These are phyloP conservation scores for Candida caryicola DNA, from an alignment of 805 yeast species.

Conservation along the genomic window DNA sequence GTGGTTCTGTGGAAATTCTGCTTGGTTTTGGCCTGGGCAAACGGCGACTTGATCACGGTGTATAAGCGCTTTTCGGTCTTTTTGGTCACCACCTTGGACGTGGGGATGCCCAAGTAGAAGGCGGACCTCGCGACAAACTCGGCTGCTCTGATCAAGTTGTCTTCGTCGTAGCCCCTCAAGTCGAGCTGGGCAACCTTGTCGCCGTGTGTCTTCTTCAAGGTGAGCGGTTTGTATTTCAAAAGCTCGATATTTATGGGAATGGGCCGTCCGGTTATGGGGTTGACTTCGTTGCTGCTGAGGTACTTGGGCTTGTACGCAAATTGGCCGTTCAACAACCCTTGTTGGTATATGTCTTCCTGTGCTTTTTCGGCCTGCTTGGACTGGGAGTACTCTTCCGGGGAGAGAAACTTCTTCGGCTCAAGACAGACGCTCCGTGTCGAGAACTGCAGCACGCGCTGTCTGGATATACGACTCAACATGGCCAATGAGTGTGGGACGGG, in stretches of 20 bases:
- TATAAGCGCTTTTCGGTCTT: constrained; percentile 74
- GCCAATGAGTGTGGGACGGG: too few relatives aligned
- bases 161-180: constrained; percentile 67
- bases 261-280: constrained; percentile 43
- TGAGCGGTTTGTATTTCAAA: constrained; percentile 76
- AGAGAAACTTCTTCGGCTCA: constrained; percentile 1
- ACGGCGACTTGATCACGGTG: constrained; percentile 92
- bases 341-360: constrained; percentile 26
- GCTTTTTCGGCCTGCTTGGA: constrained; percentile 22
- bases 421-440: background rate
- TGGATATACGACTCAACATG: background rate
- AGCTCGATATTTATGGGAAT: constrained; percentile 84
- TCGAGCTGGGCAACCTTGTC: constrained; percentile 75
- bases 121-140: constrained; percentile 91
- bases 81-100: constrained; percentile 70
- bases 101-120: constrained; percentile 84
- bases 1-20: constrained; percentile 92
- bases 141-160: constrained; percentile 68
- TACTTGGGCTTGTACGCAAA: constrained; percentile 32
- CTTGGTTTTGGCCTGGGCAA: constrained; percentile 90
- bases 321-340: constrained; percentile 25
- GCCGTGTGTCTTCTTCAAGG: constrained; percentile 64
- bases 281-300: constrained; percentile 19
- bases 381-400: constrained; percentile 34
- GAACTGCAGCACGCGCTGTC: background rate